Evolutionary conservation across 176 grass and related monocot genomes (phyloP).

Genomic region (Chrysopogon serrulatus): DNA sequence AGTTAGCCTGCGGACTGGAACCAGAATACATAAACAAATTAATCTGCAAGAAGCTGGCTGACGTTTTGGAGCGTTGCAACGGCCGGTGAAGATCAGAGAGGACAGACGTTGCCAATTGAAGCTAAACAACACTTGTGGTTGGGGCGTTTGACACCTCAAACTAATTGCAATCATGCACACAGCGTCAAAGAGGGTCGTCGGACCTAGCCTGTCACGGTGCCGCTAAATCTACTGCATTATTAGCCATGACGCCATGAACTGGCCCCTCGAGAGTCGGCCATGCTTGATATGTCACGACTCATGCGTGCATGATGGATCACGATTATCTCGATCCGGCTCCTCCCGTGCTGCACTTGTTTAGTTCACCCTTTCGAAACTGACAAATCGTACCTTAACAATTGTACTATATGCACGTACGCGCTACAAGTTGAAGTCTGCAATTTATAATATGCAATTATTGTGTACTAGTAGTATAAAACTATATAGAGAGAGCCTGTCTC

Average conservation of each 20-base stretch:
- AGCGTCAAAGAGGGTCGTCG: neutral
- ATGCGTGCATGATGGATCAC: neutral
- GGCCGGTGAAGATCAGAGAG: neutral
- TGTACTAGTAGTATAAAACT: neutral
- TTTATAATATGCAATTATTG: constrained; percentile 21
- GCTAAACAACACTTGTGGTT: constrained; percentile 31
- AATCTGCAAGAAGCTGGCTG: neutral
- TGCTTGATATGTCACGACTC: constrained; percentile 28
- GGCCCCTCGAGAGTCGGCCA: neutral
- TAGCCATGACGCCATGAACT: constrained; percentile 17
- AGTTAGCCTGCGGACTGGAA: neutral
- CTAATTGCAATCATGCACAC: constrained; percentile 19
- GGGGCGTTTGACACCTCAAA: constrained; percentile 27
- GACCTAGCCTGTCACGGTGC: too few relatives aligned
- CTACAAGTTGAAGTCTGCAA: neutral
- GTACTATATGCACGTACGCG: constrained; percentile 7
- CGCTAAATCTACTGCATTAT: constrained; percentile 48
- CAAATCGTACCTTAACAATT: constrained; percentile 20
- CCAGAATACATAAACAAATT: neutral
- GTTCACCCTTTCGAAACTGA: neutral
- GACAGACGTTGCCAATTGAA: neutral
- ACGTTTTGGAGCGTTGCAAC: constrained; percentile 18
- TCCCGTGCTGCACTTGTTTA: neutral
- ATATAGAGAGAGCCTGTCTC: neutral
- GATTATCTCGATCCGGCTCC: neutral